phyloP scores from a whole-genome alignment of 2,329 filamentous ascomycete genomes.

The Tolypocladium inflatum region DNA sequence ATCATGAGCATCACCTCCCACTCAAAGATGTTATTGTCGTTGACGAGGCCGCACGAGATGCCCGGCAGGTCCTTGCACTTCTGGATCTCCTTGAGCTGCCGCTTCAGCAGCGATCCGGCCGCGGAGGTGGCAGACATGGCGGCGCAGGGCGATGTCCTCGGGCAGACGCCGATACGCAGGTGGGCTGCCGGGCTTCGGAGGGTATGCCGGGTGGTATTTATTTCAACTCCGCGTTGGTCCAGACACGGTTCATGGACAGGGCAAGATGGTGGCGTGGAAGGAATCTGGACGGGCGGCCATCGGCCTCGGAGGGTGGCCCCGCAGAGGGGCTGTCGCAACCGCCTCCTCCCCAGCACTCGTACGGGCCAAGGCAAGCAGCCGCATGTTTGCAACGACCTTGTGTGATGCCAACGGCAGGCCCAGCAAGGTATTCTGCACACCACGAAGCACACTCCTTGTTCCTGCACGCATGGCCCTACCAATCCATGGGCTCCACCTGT shows the following conservation, averaged over 20 bases:
- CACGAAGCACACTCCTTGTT: neutral
- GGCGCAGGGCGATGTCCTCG: neutral
- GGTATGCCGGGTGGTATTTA: neutral
- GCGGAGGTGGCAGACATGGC: slow-evolving; percentile 36
- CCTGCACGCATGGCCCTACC: neutral
- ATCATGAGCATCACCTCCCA: slow-evolving; percentile 99
- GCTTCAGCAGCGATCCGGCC: slow-evolving; percentile 64
- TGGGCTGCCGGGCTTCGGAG: neutral
- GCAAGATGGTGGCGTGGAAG: neutral
- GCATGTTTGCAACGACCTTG: neutral
- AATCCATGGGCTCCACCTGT: neutral
- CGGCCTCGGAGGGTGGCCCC: neutral
- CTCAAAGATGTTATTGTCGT: slow-evolving; percentile 82
- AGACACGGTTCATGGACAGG: neutral
- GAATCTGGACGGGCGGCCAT: neutral
- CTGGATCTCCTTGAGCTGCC: slow-evolving; percentile 93
- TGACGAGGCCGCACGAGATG: slow-evolving; percentile 83
- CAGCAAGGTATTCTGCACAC: neutral
- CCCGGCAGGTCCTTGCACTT: slow-evolving; percentile 83
- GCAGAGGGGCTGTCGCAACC: neutral
- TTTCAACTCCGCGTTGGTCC: neutral
- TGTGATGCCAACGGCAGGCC: neutral
- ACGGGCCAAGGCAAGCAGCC: neutral
- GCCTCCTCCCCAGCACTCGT: neutral
- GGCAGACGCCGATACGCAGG: neutral